Conservation (phyloP, 2,329 filamentous ascomycete species). For the Trichophyton equinum region DNA sequence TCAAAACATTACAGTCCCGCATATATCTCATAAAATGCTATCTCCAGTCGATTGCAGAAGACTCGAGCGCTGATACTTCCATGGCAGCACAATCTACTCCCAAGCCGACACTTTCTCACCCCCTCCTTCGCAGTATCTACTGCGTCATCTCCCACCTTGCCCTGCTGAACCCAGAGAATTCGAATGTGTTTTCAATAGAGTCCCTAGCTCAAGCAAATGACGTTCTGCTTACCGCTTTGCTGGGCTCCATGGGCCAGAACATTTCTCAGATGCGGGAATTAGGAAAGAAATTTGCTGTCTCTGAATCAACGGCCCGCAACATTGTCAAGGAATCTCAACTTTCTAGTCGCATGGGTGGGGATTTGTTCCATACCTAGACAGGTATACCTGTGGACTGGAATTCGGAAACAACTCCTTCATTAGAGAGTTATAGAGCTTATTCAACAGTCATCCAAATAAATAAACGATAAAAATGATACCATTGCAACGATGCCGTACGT, state of each 20-base stretch:
- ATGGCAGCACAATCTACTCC: constrained; percentile 19
- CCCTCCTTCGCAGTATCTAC: constrained; percentile 76
- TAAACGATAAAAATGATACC: background rate
- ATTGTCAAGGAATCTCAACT: constrained; percentile 13
- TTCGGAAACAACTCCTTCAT: background rate
- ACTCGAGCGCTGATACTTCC: constrained; percentile 37
- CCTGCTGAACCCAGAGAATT: constrained; percentile 62
- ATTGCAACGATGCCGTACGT: background rate
- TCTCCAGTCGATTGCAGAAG: constrained; percentile 51
- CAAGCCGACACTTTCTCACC: constrained; percentile 40
- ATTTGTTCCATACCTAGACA: background rate
- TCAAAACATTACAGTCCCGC: constrained; percentile 79
- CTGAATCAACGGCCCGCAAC: constrained; percentile 35
- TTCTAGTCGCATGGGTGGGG: background rate
- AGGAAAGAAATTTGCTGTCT: constrained; percentile 57
- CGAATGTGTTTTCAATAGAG: constrained; percentile 54
- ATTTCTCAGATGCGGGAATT: constrained; percentile 59
- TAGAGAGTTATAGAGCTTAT: too few species aligned
- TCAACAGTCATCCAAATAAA: too few species aligned
- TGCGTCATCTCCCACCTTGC: constrained; percentile 72
- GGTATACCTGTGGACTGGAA: background rate
- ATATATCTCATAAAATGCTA: constrained; percentile 64
- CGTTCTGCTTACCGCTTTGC: constrained; percentile 62
- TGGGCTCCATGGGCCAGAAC: constrained; percentile 63
- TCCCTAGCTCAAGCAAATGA: constrained; percentile 70